Conservation (phyloP, 768 basidiomycete species). For the Pulveroboletus sp. region DNA sequence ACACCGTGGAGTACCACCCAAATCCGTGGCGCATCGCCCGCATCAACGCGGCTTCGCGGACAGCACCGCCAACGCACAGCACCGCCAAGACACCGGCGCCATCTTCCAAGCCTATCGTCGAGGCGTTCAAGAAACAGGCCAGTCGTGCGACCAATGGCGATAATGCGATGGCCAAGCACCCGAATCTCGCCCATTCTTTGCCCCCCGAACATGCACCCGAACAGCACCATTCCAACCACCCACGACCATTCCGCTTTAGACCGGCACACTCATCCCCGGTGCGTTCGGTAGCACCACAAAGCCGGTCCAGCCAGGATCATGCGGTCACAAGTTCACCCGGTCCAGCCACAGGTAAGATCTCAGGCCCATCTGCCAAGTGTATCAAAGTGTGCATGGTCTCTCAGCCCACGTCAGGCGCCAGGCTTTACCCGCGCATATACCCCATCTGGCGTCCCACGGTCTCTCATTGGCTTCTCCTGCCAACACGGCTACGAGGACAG, state of each 20-base stretch:
- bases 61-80: slow-evolving; percentile 5
- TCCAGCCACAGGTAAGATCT: slow-evolving; percentile 14
- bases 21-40: slow-evolving; percentile 83
- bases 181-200: too few relatives aligned
- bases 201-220: too few relatives aligned
- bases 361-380: slow-evolving; percentile 3
- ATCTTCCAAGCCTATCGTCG: slow-evolving; percentile 36
- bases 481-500: neutral
- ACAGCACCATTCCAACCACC: too few relatives aligned
- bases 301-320: too few relatives aligned
- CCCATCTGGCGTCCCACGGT: neutral
- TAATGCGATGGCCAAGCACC: too few relatives aligned
- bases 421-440: neutral
- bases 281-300: neutral
- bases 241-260: too few relatives aligned
- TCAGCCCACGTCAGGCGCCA: slow-evolving; percentile 4
- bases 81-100: neutral
- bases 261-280: slow-evolving; percentile 11
- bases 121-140: slow-evolving; percentile 46
- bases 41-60: slow-evolving; percentile 65
- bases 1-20: slow-evolving; percentile 62
- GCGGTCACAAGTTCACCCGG: slow-evolving; percentile 15
- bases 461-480: neutral
- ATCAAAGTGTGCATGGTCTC: slow-evolving; percentile 3
- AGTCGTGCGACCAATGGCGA: slow-evolving; percentile 7